A percentile compares a stretch with the other conserved stretches of the same genome.
phyloP scores from a whole-genome alignment of 2,329 filamentous ascomycete genomes.

The Grosmannia serpens region DNA sequence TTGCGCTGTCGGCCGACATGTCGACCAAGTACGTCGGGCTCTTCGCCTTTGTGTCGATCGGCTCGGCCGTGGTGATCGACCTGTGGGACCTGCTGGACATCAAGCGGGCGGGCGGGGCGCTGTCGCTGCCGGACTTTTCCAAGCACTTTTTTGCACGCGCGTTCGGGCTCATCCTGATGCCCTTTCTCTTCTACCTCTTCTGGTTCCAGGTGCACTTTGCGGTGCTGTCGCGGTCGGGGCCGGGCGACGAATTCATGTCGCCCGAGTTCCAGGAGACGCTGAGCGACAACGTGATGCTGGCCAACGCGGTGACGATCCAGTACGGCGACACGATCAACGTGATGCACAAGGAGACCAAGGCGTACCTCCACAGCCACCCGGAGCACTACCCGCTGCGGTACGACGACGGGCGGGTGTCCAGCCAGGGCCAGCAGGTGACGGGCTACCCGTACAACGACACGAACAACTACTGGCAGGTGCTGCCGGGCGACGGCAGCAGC shows the following conservation, averaged over 20 bases:
- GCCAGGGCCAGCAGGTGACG: constrained; percentile 94
- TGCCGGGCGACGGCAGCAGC: constrained; percentile 50
- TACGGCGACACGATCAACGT: constrained; percentile 85
- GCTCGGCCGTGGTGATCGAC: constrained; percentile 85
- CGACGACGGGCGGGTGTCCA: constrained; percentile 93
- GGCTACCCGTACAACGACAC: constrained; percentile 97
- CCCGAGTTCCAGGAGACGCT: constrained; percentile 96
- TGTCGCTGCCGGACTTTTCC: constrained; percentile 66
- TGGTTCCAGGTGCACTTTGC: constrained; percentile 99
- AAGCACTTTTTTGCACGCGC: constrained; percentile 85
- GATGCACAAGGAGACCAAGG: constrained; percentile 94
- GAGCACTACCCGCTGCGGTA: constrained; percentile 88
- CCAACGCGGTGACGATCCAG: constrained; percentile 73
- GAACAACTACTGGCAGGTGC: constrained; percentile 95
- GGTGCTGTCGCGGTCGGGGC: constrained; percentile 76
- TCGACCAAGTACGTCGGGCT: constrained; percentile 96
- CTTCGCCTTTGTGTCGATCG: constrained; percentile 95
- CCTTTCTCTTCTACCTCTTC: constrained; percentile 97
- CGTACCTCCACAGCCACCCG: constrained; percentile 86
- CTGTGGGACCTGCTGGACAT: constrained; percentile 90
- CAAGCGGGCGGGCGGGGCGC: constrained; percentile 69
- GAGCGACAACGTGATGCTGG: constrained; percentile 85
- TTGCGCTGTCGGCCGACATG: constrained; percentile 91
- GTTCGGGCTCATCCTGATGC: constrained; percentile 77
- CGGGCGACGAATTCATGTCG: constrained; percentile 97